phyloP scores from a whole-genome alignment of 2,329 filamentous ascomycete genomes.

The Fusarium sp. region DNA sequence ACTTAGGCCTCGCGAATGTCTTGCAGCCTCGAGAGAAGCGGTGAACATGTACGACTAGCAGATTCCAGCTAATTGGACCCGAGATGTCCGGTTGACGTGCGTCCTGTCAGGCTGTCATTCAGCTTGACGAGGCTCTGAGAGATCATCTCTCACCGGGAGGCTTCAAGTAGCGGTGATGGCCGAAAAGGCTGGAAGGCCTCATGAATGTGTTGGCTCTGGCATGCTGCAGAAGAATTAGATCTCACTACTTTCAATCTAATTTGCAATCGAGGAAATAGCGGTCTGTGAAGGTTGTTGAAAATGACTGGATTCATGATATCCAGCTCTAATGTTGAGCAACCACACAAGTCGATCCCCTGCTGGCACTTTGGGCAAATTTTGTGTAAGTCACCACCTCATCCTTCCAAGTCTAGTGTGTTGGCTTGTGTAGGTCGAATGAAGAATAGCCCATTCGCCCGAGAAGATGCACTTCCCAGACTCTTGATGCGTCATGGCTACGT shows the following conservation, averaged over 20 bases:
- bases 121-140: neutral
- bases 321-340: neutral
- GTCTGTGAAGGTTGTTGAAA: neutral
- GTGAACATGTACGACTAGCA: neutral
- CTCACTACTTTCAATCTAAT: neutral
- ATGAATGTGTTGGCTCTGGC: neutral
- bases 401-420: neutral
- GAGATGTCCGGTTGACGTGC: neutral
- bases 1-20: neutral
- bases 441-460: neutral
- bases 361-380: neutral
- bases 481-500: neutral
- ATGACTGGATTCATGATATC: neutral
- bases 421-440: neutral
- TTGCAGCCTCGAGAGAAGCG: neutral
- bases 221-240: neutral
- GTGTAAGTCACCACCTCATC: neutral
- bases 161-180: neutral
- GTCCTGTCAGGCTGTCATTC: neutral
- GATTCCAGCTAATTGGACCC: neutral
- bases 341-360: neutral
- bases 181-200: neutral
- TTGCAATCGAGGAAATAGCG: neutral
- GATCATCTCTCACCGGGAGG: neutral
- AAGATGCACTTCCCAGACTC: neutral